These are phyloP conservation scores for Capsella bursapastoris DNA, from an alignment of 345 rosid species.

Conservation along the genomic window DNA sequence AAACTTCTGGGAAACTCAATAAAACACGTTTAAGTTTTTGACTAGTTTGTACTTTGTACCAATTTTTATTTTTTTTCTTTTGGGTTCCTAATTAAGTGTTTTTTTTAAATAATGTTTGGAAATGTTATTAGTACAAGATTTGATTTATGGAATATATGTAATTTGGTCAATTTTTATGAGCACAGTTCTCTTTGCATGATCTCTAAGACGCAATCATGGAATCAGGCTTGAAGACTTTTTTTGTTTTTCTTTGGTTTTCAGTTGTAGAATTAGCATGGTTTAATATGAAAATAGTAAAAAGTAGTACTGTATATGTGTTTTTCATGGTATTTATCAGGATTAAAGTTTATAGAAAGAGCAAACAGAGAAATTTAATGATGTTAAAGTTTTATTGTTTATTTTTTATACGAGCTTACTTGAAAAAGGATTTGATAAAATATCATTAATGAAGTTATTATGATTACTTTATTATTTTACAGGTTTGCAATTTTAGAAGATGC, in stretches of 20 bases:
- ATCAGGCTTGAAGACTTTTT: conserved; percentile 17
- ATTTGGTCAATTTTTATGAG: conserved; percentile 7
- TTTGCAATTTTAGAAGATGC: neutral
- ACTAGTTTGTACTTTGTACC: conserved; percentile 11
- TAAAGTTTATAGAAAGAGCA: neutral
- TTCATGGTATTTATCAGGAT: neutral
- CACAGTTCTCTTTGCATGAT: neutral
- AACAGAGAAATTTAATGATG: neutral
- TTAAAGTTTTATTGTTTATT: neutral
- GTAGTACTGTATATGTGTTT: too few relatives aligned
- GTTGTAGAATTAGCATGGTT: too few relatives aligned
- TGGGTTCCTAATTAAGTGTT: neutral
- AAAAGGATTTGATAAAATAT: neutral
- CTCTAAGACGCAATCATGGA: conserved; percentile 9
- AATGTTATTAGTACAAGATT: neutral
- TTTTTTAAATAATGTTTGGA: neutral
- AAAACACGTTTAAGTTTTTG: conserved; percentile 32
- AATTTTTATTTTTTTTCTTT: neutral
- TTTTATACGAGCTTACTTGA: neutral
- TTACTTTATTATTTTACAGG: conserved; percentile 1
- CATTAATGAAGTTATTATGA: neutral
- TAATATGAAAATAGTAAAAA: too few relatives aligned
- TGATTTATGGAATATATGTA: neutral
- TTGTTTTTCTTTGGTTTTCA: neutral
- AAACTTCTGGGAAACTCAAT: conserved; percentile 25